These are phyloP conservation scores for Trichoderma semiorbis DNA, from an alignment of 2,329 filamentous ascomycete genomes.

Conservation along the genomic window DNA sequence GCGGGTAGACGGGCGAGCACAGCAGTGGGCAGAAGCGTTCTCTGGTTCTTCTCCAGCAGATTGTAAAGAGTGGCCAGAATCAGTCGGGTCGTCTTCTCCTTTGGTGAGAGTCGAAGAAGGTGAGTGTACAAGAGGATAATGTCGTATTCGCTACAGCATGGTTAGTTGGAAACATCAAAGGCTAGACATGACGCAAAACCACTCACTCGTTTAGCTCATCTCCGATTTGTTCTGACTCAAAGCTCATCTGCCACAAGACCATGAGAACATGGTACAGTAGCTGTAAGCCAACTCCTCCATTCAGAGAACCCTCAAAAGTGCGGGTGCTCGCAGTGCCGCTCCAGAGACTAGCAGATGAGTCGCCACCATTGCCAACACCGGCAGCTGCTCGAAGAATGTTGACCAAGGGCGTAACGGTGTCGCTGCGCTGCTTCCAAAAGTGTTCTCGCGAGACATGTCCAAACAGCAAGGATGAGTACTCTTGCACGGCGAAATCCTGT, in stretches of 20 bases:
- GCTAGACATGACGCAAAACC: background rate
- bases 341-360: slow-evolving; percentile 59
- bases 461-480: slow-evolving; percentile 81
- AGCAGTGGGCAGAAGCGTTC: slow-evolving; percentile 76
- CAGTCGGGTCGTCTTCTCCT: slow-evolving; percentile 95
- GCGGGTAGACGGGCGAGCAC: slow-evolving; percentile 77
- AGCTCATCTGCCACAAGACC: slow-evolving; percentile 94
- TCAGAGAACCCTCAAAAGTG: slow-evolving; percentile 60
- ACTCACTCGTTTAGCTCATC: slow-evolving; percentile 81
- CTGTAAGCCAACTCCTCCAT: slow-evolving; percentile 86
- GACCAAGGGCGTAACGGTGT: slow-evolving; percentile 78
- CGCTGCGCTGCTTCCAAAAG: slow-evolving; percentile 87
- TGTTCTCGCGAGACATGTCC: slow-evolving; percentile 69
- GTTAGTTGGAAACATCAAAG: slow-evolving; percentile 20
- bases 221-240: slow-evolving; percentile 72
- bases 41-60: slow-evolving; percentile 66
- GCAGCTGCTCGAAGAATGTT: slow-evolving; percentile 79
- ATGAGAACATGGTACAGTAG: slow-evolving; percentile 91
- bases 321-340: slow-evolving; percentile 52
- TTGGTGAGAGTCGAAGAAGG: slow-evolving; percentile 85
- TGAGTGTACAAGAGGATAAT: slow-evolving; percentile 90
- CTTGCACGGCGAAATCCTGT: slow-evolving; percentile 92
- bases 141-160: slow-evolving; percentile 73
- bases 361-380: slow-evolving; percentile 64
- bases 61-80: slow-evolving; percentile 87